Percentiles rank a stretch among this genome's conserved stretches.
phyloP scores from a whole-genome alignment of 495 filamentous ascomycete genomes.

The Penicillium malachiteum region DNA sequence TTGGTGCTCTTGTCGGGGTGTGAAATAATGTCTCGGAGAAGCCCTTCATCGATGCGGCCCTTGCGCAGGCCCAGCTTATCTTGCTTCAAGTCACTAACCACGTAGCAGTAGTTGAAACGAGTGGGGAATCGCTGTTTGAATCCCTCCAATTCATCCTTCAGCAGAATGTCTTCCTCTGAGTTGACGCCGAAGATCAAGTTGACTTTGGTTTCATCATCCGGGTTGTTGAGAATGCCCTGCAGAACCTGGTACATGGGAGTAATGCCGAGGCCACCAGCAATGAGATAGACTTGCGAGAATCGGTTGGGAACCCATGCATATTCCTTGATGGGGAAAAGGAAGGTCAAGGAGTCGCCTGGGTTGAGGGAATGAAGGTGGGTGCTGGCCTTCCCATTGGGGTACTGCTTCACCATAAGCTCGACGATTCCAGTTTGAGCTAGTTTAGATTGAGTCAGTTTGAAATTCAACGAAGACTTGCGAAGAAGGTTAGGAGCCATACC shows the following conservation, averaged over 20 bases:
- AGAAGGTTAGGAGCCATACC: slow-evolving; percentile 30
- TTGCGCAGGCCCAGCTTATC: slow-evolving; percentile 37
- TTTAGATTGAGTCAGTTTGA: not conserved
- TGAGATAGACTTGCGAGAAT: slow-evolving; percentile 53
- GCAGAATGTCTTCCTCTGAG: slow-evolving; percentile 59
- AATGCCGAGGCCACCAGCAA: slow-evolving; percentile 65
- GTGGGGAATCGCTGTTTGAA: slow-evolving; percentile 54
- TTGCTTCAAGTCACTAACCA: slow-evolving; percentile 50
- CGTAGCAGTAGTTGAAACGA: slow-evolving; percentile 59
- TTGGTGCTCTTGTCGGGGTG: slow-evolving; percentile 42
- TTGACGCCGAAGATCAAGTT: slow-evolving; percentile 67
- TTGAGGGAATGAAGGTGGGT: slow-evolving; percentile 58
- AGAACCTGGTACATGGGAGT: slow-evolving; percentile 63
- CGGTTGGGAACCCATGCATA: slow-evolving; percentile 57
- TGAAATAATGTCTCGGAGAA: slow-evolving; percentile 51
- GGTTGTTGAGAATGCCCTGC: slow-evolving; percentile 60
- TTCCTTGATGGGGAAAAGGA: slow-evolving; percentile 49
- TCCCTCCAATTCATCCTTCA: slow-evolving; percentile 52
- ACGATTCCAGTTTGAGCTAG: slow-evolving; percentile 53
- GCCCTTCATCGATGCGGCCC: slow-evolving; percentile 56
- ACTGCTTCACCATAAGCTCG: slow-evolving; percentile 63
- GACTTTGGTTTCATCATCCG: slow-evolving; percentile 59
- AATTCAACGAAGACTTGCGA: not conserved
- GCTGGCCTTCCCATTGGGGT: slow-evolving; percentile 62
- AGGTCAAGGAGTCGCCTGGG: slow-evolving; percentile 58